A percentile compares a stretch with the other conserved stretches of the same genome.
Conservation (phyloP, 805 yeast species). For the Candida cerambycidarum region DNA sequence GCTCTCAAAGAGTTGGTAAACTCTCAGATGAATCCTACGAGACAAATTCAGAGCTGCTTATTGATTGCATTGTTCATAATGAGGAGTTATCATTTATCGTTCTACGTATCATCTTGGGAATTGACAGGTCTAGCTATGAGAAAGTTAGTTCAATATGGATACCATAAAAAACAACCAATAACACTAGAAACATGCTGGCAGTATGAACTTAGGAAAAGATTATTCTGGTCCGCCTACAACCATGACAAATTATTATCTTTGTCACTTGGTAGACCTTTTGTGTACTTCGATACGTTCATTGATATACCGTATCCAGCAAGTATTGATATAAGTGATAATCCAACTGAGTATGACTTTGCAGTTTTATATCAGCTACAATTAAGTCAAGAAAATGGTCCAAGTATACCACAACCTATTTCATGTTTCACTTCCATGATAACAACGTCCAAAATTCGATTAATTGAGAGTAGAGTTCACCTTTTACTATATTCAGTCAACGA, state of each 20-base stretch:
- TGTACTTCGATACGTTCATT: conserved; percentile 10
- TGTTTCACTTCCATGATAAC: conserved; percentile 11
- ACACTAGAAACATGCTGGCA: conserved; percentile 9
- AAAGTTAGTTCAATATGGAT: conserved; percentile 14
- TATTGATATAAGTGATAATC: conserved; percentile 9
- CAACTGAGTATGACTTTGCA: conserved; percentile 7
- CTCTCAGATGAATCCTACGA: conserved; percentile 9
- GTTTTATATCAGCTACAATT: conserved; percentile 11
- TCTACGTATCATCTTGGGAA: conserved; percentile 15
- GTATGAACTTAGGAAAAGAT: conserved; percentile 10
- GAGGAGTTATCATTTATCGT: conserved; percentile 15
- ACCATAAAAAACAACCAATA: conserved; percentile 10
- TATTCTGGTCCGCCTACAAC: conserved; percentile 15
- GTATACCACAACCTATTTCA: conserved; percentile 10
- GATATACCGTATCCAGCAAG: conserved; percentile 13
- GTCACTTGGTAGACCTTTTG: conserved; percentile 14
- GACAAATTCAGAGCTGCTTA: conserved; percentile 14
- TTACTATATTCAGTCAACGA: conserved; percentile 12
- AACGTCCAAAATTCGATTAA: conserved; percentile 12
- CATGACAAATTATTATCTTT: conserved; percentile 12
- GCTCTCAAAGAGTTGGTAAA: conserved; percentile 11
- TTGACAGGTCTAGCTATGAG: conserved; percentile 12
- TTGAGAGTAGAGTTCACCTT: conserved; percentile 15
- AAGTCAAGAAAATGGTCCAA: conserved; percentile 9
- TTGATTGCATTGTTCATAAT: conserved; percentile 14